These are phyloP conservation scores for Jaapia argillacea DNA, from an alignment of 768 basidiomycete genomes.

Conservation along the genomic window DNA sequence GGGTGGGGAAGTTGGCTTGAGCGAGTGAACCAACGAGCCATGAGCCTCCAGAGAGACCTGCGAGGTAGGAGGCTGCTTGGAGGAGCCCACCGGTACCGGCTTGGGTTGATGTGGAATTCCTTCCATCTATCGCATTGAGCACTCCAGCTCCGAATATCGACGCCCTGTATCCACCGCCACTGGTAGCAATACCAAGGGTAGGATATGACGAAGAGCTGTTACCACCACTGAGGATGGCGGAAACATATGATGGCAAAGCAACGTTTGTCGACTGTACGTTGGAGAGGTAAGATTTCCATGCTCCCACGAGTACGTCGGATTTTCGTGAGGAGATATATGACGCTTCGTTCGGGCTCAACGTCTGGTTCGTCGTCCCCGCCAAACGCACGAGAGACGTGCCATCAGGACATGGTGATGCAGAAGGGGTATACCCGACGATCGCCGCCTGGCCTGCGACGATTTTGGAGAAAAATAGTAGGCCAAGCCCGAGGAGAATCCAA, in stretches of 20 bases:
- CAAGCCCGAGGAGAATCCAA: too few species aligned
- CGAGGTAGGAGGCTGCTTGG: constrained; percentile 40
- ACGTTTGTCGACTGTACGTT: constrained; percentile 22
- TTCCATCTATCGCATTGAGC: constrained; percentile 36
- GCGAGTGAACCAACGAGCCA: constrained; percentile 57
- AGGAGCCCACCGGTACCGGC: constrained; percentile 40
- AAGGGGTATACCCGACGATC: constrained; percentile 12
- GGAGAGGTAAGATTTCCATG: constrained; percentile 30
- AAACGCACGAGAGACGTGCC: constrained; percentile 11
- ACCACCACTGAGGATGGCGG: constrained; percentile 17
- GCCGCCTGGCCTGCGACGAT: constrained; percentile 4
- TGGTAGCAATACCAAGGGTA: constrained; percentile 37
- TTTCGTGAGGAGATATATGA: constrained; percentile 26
- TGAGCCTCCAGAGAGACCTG: constrained; percentile 52
- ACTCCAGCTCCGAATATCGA: constrained; percentile 45
- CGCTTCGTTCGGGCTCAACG: constrained; percentile 25
- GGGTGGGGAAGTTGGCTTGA: constrained; percentile 53
- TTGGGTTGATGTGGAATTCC: constrained; percentile 30
- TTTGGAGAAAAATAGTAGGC: background rate
- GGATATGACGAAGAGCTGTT: constrained; percentile 16
- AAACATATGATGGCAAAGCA: constrained; percentile 24
- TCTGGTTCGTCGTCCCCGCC: constrained; percentile 4
- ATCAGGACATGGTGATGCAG: constrained; percentile 9
- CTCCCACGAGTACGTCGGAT: constrained; percentile 23
- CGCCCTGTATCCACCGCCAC: constrained; percentile 50